Evolutionary conservation across 2,329 filamentous ascomycete species (phyloP).

Genomic region (Sarocladium oryzae): DNA sequence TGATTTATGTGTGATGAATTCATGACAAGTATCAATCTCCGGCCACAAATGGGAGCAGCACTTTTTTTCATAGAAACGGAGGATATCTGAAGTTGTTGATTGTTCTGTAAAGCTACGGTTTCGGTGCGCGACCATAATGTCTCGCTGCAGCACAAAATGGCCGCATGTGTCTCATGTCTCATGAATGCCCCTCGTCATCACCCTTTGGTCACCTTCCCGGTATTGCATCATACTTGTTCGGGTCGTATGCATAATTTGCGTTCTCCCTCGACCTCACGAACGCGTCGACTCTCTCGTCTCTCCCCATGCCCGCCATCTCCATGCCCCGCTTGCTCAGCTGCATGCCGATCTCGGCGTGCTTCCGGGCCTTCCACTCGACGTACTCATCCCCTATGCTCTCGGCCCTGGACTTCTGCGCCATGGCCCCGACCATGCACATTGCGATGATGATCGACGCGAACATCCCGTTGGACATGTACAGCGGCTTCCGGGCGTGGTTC

Average conservation of each 20-base stretch:
- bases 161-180: not conserved
- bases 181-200: not conserved
- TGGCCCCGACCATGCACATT: conserved; percentile 61
- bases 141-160: not conserved
- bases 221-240: conserved; percentile 6
- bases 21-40: not conserved
- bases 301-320: conserved; percentile 43
- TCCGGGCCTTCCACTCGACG: conserved; percentile 59
- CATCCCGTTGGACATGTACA: conserved; percentile 70
- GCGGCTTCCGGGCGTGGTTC: conserved; percentile 38
- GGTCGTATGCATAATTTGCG: not conserved
- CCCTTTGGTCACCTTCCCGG: not conserved
- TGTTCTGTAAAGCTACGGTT: too few species aligned
- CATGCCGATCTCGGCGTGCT: conserved; percentile 58
- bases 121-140: too few species aligned
- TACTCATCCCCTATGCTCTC: conserved; percentile 55
- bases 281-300: conserved; percentile 64
- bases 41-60: not conserved
- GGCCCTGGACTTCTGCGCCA: conserved; percentile 66
- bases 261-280: conserved; percentile 58
- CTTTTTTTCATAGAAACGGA: too few species aligned
- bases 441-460: conserved; percentile 67
- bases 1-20: conserved; percentile 1
- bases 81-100: too few species aligned
- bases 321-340: conserved; percentile 44